These are phyloP conservation scores for Coniferiporia sulphurascens DNA, from an alignment of 1,284 basidiomycete species.

Conservation along the genomic window DNA sequence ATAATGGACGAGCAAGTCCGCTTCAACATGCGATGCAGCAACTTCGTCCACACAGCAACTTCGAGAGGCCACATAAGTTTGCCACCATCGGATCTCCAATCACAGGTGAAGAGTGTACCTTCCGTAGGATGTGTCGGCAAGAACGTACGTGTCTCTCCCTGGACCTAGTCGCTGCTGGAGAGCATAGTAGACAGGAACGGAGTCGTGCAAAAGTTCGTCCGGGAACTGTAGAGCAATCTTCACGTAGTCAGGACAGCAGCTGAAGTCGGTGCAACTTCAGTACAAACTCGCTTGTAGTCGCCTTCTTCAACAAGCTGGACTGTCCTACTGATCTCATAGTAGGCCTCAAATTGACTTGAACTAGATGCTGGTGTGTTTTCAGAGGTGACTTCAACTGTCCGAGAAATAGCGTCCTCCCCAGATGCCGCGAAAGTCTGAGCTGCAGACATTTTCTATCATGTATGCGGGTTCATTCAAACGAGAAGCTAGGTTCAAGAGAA, in stretches of 20 bases:
- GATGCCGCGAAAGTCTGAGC: conserved; percentile 47
- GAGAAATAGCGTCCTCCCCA: conserved; percentile 55
- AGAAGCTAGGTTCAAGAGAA: too few species aligned
- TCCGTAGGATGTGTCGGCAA: conserved; percentile 97
- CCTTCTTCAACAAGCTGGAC: conserved; percentile 45
- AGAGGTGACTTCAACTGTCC: conserved; percentile 42
- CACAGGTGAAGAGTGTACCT: conserved; percentile 47
- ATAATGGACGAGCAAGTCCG: conserved; percentile 91
- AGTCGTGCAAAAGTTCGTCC: conserved; percentile 85
- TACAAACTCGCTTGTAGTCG: conserved; percentile 54
- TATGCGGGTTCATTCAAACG: not conserved
- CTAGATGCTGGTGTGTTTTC: conserved; percentile 33
- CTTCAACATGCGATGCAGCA: conserved; percentile 90
- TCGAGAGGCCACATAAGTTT: conserved; percentile 3
- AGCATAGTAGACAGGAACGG: conserved; percentile 79
- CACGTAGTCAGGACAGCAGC: not conserved
- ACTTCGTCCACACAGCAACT: conserved; percentile 98
- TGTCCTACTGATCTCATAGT: conserved; percentile 62
- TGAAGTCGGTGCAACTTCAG: not conserved
- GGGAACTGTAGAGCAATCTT: conserved; percentile 95
- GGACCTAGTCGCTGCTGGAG: conserved; percentile 54
- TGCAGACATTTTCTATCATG: not conserved
- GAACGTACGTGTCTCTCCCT: conserved; percentile 73
- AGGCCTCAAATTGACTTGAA: conserved; percentile 40
- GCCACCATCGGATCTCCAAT: not conserved